Base-by-base conservation (phyloP, 768 basidiomycete genomes). In the Lactifluus piperatus region DNA sequence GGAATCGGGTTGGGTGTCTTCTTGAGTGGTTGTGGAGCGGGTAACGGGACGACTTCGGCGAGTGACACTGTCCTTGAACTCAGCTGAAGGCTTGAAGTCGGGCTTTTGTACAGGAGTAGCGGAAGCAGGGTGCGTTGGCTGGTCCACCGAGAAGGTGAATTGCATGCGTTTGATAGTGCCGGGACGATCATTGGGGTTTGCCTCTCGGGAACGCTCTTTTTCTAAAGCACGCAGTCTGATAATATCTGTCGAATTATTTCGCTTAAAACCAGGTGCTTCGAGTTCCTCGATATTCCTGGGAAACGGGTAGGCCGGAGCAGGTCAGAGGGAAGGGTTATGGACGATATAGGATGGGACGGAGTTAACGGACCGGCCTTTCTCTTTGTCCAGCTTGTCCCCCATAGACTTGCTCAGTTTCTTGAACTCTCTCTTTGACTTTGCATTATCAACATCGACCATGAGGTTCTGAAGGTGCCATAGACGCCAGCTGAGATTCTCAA, bases 371-470 rank as follows among this genome's bases (percentile, higher is more conserved):
- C 88, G 75, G 69, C 91, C 91, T 74, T 91, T 92, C 75, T 93
- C 91, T 75, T 89, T 91, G 79, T 93, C 91, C 67, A 93, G 78
- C 72, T 89, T 91, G 76, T 93, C 91, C 63, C 91, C 82, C 91
- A 93, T 93, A 70, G 73, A 81, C 73, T 87, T 90, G 66, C 86
- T 88, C 55, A 93, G 82, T 68, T 89, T 91, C 76, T 85, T 88
- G 78, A 93, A 92, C 73, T 92, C 89, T 49, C 91, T 85, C 70
- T 91, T 91, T 18, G 86, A 83, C 73, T 84, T 88, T 44, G 91
- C 88, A 63, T 90, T 91, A 79, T 93, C 91, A 61, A 85, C 80
- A 73, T 93, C 90, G 74, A 93, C 90, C 76, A 92, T 92, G 66
- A 92, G 82, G 67, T 84, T 89, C 75, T 93, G 91, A 51, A 93